phyloP scores from a whole-genome alignment of 2,329 filamentous ascomycete species.

The Fusarium buxicola region DNA sequence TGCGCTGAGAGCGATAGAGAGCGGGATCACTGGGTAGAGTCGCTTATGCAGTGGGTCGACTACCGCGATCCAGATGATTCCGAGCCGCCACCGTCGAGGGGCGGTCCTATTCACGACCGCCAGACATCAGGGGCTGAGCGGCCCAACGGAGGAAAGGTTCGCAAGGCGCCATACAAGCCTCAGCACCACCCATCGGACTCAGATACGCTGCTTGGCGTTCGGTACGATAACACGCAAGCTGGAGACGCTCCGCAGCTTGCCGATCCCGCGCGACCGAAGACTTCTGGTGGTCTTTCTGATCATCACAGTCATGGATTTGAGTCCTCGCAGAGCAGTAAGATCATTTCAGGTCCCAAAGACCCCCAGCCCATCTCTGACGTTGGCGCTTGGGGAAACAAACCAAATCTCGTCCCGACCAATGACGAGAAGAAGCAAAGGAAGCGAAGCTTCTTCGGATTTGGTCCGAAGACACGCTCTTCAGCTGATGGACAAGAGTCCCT shows the following conservation, averaged over 20 bases:
- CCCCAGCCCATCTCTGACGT: slow-evolving; percentile 85
- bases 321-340: slow-evolving; percentile 55
- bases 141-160: slow-evolving; percentile 40
- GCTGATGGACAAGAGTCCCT: slow-evolving; percentile 69
- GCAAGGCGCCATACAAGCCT: slow-evolving; percentile 49
- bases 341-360: slow-evolving; percentile 88
- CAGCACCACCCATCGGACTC: slow-evolving; percentile 54
- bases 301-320: slow-evolving; percentile 48
- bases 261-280: slow-evolving; percentile 52
- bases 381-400: slow-evolving; percentile 86
- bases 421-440: slow-evolving; percentile 88
- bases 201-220: slow-evolving; percentile 66
- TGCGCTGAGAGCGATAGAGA: slow-evolving; percentile 96
- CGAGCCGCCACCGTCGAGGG: slow-evolving; percentile 48
- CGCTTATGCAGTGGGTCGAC: slow-evolving; percentile 89
- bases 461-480: slow-evolving; percentile 68
- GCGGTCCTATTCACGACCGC: slow-evolving; percentile 52
- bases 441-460: slow-evolving; percentile 79
- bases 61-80: slow-evolving; percentile 70
- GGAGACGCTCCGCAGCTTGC: slow-evolving; percentile 62
- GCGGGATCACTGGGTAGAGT: slow-evolving; percentile 93
- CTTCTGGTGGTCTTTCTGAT: slow-evolving; percentile 50
- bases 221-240: slow-evolving; percentile 67
- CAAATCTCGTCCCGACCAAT: slow-evolving; percentile 61
- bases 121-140: slow-evolving; percentile 51